Percentiles rank a stretch among this genome's conserved stretches.
Evolutionary conservation across 1,139 yeast genomes (phyloP).

Genomic region (Hansenula sp.): DNA sequence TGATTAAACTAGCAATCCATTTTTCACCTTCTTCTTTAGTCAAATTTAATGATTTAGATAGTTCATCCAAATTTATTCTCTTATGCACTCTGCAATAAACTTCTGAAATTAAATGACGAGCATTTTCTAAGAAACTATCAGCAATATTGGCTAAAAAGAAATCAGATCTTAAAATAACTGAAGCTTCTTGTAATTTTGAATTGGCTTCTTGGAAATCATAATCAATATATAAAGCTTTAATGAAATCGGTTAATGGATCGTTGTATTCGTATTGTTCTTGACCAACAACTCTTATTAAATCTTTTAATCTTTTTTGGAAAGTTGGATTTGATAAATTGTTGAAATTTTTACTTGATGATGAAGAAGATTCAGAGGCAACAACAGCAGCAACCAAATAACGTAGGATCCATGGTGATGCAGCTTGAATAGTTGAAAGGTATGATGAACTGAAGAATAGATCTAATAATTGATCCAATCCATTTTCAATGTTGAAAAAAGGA

Average conservation of each 20-base stretch:
- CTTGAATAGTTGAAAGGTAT: constrained; percentile 60
- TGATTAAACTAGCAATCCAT: constrained; percentile 46
- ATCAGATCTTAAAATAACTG: constrained; percentile 44
- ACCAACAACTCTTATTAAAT: constrained; percentile 48
- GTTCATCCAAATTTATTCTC: constrained; percentile 38
- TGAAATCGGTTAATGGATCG: constrained; percentile 56
- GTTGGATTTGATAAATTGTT: constrained; percentile 25
- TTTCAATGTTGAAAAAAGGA: constrained; percentile 48
- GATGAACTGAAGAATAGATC: constrained; percentile 56
- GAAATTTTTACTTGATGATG: constrained; percentile 27
- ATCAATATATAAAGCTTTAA: constrained; percentile 49
- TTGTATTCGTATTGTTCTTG: constrained; percentile 59
- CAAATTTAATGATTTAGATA: constrained; percentile 40
- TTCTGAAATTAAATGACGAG: constrained; percentile 47
- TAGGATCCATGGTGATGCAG: constrained; percentile 63
- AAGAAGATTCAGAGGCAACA: constrained; percentile 29
- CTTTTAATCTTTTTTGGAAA: constrained; percentile 51
- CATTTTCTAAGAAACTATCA: constrained; percentile 39
- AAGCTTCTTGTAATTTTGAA: constrained; percentile 40
- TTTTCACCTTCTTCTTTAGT: constrained; percentile 43
- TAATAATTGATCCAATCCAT: constrained; percentile 45
- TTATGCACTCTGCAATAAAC: constrained; percentile 52
- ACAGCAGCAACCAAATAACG: constrained; percentile 60
- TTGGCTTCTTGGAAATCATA: constrained; percentile 53
- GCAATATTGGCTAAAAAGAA: constrained; percentile 46